Percentiles rank a stretch among this genome's conserved stretches.
These are phyloP conservation scores for Heterobasidion occidentale DNA, from an alignment of 1,284 basidiomycete species.

Conservation along the genomic window DNA sequence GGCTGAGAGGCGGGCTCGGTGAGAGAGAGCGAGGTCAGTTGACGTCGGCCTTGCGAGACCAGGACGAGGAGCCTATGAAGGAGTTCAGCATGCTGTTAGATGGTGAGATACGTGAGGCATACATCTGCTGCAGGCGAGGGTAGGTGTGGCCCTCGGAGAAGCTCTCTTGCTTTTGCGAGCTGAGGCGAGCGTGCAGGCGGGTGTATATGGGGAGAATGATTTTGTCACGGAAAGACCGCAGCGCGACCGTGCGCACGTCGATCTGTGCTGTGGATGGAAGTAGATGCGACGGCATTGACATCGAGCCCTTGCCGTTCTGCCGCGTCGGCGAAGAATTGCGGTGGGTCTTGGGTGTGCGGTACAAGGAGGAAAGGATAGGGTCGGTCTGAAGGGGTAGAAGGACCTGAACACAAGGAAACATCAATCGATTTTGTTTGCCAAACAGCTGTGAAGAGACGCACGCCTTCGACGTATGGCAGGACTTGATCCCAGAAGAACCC, in stretches of 20 bases:
- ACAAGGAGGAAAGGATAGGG: conserved; percentile 54
- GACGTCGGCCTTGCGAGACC: conserved; percentile 51
- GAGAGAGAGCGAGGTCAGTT: conserved; percentile 42
- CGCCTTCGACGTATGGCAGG: conserved; percentile 83
- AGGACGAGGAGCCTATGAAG: conserved; percentile 65
- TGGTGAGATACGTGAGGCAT: conserved; percentile 9
- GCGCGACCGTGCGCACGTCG: conserved; percentile 74
- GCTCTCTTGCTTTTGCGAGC: conserved; percentile 41
- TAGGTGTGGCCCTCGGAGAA: conserved; percentile 35
- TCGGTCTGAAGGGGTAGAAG: conserved; percentile 74
- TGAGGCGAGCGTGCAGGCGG: conserved; percentile 47
- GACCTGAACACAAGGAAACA: conserved; percentile 34
- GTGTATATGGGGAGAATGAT: conserved; percentile 61
- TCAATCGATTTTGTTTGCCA: conserved; percentile 2
- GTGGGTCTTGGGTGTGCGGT: conserved; percentile 51
- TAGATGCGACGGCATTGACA: conserved; percentile 22
- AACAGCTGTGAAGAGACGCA: conserved; percentile 26
- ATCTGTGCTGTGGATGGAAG: conserved; percentile 35
- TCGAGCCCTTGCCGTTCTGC: conserved; percentile 36
- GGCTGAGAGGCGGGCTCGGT: conserved; percentile 44
- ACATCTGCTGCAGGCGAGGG: conserved; percentile 74
- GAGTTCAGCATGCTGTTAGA: not conserved
- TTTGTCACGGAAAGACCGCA: conserved; percentile 76
- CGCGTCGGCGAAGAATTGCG: conserved; percentile 51
- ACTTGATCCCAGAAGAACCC: conserved; percentile 92